Base-by-base conservation (phyloP, 1,284 basidiomycete species). In the Puccinia novopanici region DNA sequence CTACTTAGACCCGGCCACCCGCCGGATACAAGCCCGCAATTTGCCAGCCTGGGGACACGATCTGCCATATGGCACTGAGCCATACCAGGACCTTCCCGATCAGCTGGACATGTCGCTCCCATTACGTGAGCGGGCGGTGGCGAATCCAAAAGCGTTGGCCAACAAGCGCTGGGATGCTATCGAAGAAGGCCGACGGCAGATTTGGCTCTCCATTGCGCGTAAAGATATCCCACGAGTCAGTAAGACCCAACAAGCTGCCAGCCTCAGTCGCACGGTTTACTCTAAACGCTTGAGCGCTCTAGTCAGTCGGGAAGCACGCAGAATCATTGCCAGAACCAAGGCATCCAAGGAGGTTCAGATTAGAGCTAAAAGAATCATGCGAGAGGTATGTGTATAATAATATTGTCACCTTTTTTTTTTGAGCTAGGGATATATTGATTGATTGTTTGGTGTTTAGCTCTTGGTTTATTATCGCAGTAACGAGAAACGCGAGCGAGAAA, bases 401-500 rank as follows among this genome's bases (percentile, higher is more conserved):
- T 77, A 10, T 37, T 40, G 17, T 6, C 37, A 84, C 85, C 13
- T 77, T 83, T 19, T 13, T n/a, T n/a, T n/a, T n/a, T n/a, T n/a
- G n/a, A n/a, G n/a, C n/a, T 27, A 10, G 45, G 8, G 12, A 48
- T 48, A 19, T 2, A 48, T 48, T 57, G 19, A 30, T n/a, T 65
- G 2, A 24, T 24, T 72, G 50, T 5, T 59, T 82, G 71, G 75
- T 80, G 40, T n/a, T 22, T 65, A 96, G 88, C 95, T 98, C 91
- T 91, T 97, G 83, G 91, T 95, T 42, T 97, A 95, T 87, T 98
- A 95, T 94, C 94, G 93, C 87, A 95, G 95, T 87, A 98, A 98
- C 84, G 96, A 99, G 86, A 95, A 95, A 85, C 92, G 93, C 86
- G 85, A 86, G 82, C 89, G 95, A 77, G 94, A 98, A 82, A 90